Percentiles rank a stretch among this genome's conserved stretches.
Evolutionary conservation across 176 grass and related monocot species (phyloP).

Genomic region (Cocos nucifera): DNA sequence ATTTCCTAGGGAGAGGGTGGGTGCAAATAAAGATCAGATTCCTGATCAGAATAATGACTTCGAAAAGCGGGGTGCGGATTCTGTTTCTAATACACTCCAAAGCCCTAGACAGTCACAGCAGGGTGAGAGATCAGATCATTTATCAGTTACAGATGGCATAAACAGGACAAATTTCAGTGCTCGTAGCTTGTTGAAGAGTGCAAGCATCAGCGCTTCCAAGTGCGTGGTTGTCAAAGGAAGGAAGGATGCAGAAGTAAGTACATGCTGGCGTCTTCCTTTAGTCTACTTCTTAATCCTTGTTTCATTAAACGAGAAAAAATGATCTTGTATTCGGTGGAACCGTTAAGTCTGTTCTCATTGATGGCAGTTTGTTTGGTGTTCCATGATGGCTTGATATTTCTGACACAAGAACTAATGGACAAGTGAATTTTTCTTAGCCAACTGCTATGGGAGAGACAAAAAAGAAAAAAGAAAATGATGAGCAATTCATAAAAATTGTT

Average conservation of each 20-base stretch:
- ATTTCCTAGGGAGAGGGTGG: constrained; percentile 70
- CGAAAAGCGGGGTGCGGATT: constrained; percentile 45
- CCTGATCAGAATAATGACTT: constrained; percentile 42
- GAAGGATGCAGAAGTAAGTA: constrained; percentile 53
- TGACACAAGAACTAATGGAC: background rate
- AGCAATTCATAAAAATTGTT: too few relatives aligned
- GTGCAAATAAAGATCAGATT: constrained; percentile 39
- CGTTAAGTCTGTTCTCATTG: background rate
- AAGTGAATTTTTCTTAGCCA: too few relatives aligned
- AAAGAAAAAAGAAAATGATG: too few relatives aligned
- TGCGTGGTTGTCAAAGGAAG: constrained; percentile 55
- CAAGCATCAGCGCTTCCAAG: constrained; percentile 92
- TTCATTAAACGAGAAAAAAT: background rate
- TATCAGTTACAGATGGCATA: constrained; percentile 21
- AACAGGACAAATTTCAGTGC: constrained; percentile 25
- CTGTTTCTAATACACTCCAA: constrained; percentile 34
- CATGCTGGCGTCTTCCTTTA: background rate
- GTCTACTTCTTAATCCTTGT: background rate
- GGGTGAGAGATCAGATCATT: constrained; percentile 7
- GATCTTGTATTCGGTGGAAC: background rate
- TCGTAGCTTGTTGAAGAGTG: constrained; percentile 73
- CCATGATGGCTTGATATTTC: too few relatives aligned
- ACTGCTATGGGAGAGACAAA: background rate
- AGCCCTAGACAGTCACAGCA: constrained; percentile 53
- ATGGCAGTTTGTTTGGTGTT: too few relatives aligned